These are phyloP conservation scores for Cutaneotrichosporon cyanovorans DNA, from an alignment of 1,284 basidiomycete species.

Conservation along the genomic window DNA sequence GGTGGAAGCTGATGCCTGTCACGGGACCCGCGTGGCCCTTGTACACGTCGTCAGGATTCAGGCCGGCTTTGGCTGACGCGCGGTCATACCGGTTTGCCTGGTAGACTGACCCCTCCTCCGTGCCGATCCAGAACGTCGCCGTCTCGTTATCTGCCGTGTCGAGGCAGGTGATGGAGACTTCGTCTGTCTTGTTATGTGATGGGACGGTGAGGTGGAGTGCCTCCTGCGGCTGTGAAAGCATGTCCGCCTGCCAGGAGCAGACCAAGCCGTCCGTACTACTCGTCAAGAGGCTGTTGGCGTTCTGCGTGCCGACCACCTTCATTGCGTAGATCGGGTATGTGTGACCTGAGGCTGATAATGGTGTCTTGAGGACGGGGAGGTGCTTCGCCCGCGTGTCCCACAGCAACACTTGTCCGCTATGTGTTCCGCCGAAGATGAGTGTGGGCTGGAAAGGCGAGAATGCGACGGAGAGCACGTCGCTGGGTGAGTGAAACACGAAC, in stretches of 20 bases:
- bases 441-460: constrained; percentile 98
- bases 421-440: constrained; percentile 92
- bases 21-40: constrained; percentile 87
- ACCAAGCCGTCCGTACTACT: constrained; percentile 93
- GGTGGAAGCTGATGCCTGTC: constrained; percentile 91
- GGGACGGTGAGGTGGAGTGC: constrained; percentile 76
- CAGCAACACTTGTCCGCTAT: constrained; percentile 92
- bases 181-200: constrained; percentile 84
- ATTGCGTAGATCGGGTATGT: constrained; percentile 98
- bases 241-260: constrained; percentile 96
- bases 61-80: constrained; percentile 88
- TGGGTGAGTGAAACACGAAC: constrained; percentile 92
- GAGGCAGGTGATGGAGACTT: constrained; percentile 85
- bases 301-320: constrained; percentile 94
- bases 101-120: constrained; percentile 94
- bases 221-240: constrained; percentile 97
- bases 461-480: constrained; percentile 89
- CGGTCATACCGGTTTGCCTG: constrained; percentile 93
- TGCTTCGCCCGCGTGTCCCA: constrained; percentile 99
- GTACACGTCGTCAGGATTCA: constrained; percentile 86
- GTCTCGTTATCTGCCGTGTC: constrained; percentile 94
- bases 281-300: constrained; percentile 93
- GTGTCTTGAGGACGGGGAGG: constrained; percentile 91
- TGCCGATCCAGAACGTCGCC: constrained; percentile 90
- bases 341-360: constrained; percentile 86